These are phyloP conservation scores for Artemisia annua DNA, from an alignment of 129 eudicot genomes.

Conservation along the genomic window DNA sequence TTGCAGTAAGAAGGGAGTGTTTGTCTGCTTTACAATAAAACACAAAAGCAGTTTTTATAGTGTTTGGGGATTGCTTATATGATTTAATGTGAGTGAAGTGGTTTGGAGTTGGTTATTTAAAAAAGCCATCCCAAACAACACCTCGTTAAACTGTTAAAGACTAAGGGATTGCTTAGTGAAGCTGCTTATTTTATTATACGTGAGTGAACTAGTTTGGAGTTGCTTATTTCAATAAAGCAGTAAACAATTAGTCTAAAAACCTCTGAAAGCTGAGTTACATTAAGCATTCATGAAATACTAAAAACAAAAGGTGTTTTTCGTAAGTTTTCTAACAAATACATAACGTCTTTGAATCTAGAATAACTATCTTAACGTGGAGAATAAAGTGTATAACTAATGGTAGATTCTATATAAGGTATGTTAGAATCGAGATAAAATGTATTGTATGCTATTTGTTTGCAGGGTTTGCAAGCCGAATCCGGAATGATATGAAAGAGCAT, in stretches of 20 bases:
- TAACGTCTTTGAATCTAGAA: too few relatives aligned
- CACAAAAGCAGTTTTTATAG: too few relatives aligned
- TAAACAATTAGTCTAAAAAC: too few relatives aligned
- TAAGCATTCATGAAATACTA: neutral
- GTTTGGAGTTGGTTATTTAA: neutral
- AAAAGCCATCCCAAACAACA: too few relatives aligned
- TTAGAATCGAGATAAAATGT: slow-evolving; percentile 14
- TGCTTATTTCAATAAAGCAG: neutral
- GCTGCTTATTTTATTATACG: neutral
- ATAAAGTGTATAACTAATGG: neutral
- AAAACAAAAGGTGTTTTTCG: neutral
- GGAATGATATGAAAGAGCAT: slow-evolving; percentile 35
- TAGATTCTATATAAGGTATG: neutral
- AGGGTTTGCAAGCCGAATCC: slow-evolving; percentile 28
- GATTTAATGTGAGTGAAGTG: too few relatives aligned
- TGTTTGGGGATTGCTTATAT: too few relatives aligned
- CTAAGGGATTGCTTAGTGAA: neutral
- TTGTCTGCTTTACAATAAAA: too few relatives aligned
- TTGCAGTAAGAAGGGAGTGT: too few relatives aligned
- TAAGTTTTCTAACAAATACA: too few relatives aligned
- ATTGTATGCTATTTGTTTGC: slow-evolving; percentile 26
- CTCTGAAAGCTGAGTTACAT: neutral
- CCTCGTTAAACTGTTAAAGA: too few relatives aligned
- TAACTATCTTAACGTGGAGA: too few relatives aligned
- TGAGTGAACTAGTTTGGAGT: too few relatives aligned